Percentiles rank a stretch among this genome's conserved stretches.
phyloP scores from a whole-genome alignment of 768 basidiomycete genomes.

The Kwoniella pini region DNA sequence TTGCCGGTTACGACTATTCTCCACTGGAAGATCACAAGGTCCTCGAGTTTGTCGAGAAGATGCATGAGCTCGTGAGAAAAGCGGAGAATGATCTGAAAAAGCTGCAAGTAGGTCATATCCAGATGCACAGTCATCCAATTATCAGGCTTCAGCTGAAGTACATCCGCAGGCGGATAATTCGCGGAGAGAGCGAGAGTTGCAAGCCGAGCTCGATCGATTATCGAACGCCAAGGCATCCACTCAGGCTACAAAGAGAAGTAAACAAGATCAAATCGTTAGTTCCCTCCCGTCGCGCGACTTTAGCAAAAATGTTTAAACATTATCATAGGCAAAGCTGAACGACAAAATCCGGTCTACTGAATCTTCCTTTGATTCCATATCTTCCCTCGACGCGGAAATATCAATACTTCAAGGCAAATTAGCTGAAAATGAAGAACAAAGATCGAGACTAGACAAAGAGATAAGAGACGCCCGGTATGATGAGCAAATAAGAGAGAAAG shows the following conservation, averaged over 20 bases:
- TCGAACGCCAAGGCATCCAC: constrained; percentile 61
- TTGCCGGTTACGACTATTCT: constrained; percentile 72
- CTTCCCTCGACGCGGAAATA: constrained; percentile 58
- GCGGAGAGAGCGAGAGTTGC: constrained; percentile 58
- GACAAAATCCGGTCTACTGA: constrained; percentile 46
- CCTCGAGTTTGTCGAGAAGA: constrained; percentile 68
- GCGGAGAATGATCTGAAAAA: constrained; percentile 62
- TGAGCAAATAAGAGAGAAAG: constrained; percentile 42
- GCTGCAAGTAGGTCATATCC: constrained; percentile 62
- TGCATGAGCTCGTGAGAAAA: constrained; percentile 66
- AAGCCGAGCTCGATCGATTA: constrained; percentile 60
- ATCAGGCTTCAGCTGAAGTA: neutral
- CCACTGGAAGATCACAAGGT: constrained; percentile 73
- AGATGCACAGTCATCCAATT: no score
- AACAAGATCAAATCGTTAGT: constrained; percentile 55
- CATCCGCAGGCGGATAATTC: constrained; percentile 45
- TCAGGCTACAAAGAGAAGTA: constrained; percentile 47
- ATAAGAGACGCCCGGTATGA: constrained; percentile 49
- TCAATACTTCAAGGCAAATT: constrained; percentile 57
- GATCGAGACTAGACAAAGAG: constrained; percentile 35
- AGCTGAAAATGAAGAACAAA: constrained; percentile 28
- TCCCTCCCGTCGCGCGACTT: no score
- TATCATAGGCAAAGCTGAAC: constrained; percentile 45
- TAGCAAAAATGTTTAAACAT: no score
- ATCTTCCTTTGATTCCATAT: constrained; percentile 52